phyloP scores from a whole-genome alignment of 805 yeast genomes.

The Saccharomyces jurei region DNA sequence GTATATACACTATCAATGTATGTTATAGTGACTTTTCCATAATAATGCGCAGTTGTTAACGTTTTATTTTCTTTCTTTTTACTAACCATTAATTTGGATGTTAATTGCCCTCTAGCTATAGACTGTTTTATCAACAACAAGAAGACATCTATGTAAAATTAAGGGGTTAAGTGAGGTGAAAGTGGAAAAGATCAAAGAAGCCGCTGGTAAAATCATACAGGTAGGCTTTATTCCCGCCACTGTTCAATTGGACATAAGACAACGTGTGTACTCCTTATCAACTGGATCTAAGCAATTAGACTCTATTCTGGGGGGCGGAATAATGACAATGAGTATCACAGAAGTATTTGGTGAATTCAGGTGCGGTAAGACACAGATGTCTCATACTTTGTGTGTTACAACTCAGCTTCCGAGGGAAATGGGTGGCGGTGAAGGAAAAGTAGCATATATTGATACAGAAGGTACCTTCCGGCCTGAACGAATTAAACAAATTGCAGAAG shows the following conservation, averaged over 20 bases:
- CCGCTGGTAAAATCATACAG: conserved; percentile 56
- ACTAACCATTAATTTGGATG: background rate
- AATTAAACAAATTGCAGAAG: conserved; percentile 53
- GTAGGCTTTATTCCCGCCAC: conserved; percentile 71
- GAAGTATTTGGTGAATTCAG: conserved; percentile 77
- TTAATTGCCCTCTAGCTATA: conserved; percentile 7
- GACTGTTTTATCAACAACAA: conserved; percentile 53
- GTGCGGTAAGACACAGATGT: conserved; percentile 76
- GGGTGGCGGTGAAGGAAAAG: conserved; percentile 81
- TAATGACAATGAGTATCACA: conserved; percentile 68
- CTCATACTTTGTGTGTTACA: conserved; percentile 72
- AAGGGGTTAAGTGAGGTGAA: conserved; percentile 71
- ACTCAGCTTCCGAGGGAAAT: conserved; percentile 59
- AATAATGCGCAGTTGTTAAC: background rate
- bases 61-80: background rate
- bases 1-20: conserved; percentile 60
- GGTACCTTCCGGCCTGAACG: conserved; percentile 76
- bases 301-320: conserved; percentile 63
- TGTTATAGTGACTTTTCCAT: conserved; percentile 18
- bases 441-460: conserved; percentile 71
- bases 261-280: conserved; percentile 54
- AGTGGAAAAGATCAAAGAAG: conserved; percentile 68
- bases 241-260: conserved; percentile 55
- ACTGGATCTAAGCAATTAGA: conserved; percentile 69
- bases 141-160: conserved; percentile 54